These are phyloP conservation scores for Heterobasidion annosum DNA, from an alignment of 1,284 basidiomycete genomes.

Conservation along the genomic window DNA sequence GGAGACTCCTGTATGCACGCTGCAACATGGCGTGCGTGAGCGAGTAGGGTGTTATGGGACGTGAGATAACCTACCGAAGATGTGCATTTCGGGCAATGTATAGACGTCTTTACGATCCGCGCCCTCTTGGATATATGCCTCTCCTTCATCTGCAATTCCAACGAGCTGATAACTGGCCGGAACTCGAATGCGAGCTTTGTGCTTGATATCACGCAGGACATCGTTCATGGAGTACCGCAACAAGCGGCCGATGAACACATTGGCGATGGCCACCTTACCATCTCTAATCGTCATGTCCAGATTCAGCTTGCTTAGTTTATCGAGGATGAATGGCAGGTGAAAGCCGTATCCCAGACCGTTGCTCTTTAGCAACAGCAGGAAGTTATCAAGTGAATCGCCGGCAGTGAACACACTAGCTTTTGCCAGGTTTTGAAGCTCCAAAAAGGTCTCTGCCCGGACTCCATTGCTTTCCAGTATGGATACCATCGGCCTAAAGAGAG, in stretches of 20 bases:
- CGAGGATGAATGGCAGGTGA: constrained; percentile 37
- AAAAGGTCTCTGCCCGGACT: constrained; percentile 38
- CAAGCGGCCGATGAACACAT: constrained; percentile 45
- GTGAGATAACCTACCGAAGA: constrained; percentile 39
- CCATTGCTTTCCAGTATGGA: constrained; percentile 29
- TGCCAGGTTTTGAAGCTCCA: constrained; percentile 41
- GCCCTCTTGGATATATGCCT: constrained; percentile 38
- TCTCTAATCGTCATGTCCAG: constrained; percentile 28
- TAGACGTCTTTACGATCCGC: constrained; percentile 33
- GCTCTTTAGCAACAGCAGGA: constrained; percentile 30
- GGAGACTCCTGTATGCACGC: constrained; percentile 43
- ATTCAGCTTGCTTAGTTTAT: constrained; percentile 35
- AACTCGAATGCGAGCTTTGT: constrained; percentile 61
- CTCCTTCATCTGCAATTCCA: constrained; percentile 69
- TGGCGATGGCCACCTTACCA: constrained; percentile 29
- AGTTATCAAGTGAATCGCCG: constrained; percentile 35
- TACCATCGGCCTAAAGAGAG: constrained; percentile 10
- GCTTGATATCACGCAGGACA: constrained; percentile 43
- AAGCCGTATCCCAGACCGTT: constrained; percentile 42
- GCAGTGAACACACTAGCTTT: constrained; percentile 42
- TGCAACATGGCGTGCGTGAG: constrained; percentile 14
- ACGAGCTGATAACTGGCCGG: constrained; percentile 56
- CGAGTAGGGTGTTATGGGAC: not conserved
- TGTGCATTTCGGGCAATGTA: constrained; percentile 37
- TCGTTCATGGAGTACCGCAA: constrained; percentile 18